Base-by-base conservation (phyloP, 352 stramenopile species). In the Pythium pyrilobum region DNA sequence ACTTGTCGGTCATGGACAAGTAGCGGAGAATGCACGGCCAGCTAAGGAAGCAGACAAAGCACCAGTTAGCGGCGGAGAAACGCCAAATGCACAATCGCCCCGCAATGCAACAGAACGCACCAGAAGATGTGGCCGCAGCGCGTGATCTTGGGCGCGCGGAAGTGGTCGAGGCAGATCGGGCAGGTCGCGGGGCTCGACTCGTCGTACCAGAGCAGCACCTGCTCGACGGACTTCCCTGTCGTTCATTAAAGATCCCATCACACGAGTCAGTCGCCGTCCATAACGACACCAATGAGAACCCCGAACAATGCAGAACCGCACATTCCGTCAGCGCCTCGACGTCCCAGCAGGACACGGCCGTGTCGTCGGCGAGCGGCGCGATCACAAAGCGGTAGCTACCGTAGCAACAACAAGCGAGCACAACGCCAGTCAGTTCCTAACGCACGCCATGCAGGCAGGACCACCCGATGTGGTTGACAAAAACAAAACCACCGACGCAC, bases 61-160 rank as follows among this genome's bases (percentile, higher is more conserved):
- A 44, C 39, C 10, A 31, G 41, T 51, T 5, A 59, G 23, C 20
- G 13, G 5, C 27, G 4, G 12, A 16, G 16, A 21, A 16, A 6
- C n/a, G 31, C 29, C 16, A 43, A 39, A 44, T 3, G 13, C 12
- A 10, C 8, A 44, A 6, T 23, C 15, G 28, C 16, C n/a, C 0
- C 37, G 32, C 21, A 32, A 44, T 23, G 25, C 15, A 37, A 42
- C 3, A 10, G 11, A 38, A 39, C 46, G 32, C 52, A 93, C 83
- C 83, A 93, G 43, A 91, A 93, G 23, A 88, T 87, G 54, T 93
- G 83, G 27, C 83, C 83, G 53, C 83, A 93, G 42, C 88, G 87
- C 57, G 83, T 93, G 54, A 92, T 93, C 67, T 92, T 93, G 9
- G 83, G 83, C 11, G 77, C 79, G 18, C 77, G 80, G 31, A 89